Conservation (phyloP, 208 protist genomes). For the Trypanosoma congolense region DNA sequence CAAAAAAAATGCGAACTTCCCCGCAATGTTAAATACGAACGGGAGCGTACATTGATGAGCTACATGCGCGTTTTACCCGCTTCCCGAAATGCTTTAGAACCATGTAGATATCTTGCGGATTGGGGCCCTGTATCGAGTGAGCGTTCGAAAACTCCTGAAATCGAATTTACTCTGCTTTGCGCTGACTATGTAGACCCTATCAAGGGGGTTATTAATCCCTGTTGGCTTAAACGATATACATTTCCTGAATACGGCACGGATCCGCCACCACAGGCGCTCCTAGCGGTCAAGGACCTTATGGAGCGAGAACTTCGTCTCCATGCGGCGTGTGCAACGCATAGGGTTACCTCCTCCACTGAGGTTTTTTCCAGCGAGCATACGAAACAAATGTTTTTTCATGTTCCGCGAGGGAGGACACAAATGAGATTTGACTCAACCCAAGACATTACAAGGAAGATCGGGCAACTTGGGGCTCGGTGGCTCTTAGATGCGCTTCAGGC, state of each 20-base stretch:
- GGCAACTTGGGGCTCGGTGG: constrained; percentile 50
- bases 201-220: constrained; percentile 41
- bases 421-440: constrained; percentile 56
- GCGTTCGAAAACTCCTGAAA: constrained; percentile 1
- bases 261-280: neutral
- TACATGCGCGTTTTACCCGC: constrained; percentile 56
- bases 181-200: constrained; percentile 52
- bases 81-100: constrained; percentile 45
- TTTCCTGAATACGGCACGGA: constrained; percentile 17
- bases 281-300: constrained; percentile 32
- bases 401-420: constrained; percentile 60
- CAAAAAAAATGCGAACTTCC: constrained; percentile 17
- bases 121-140: constrained; percentile 2
- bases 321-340: constrained; percentile 32
- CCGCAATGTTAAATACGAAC: constrained; percentile 51
- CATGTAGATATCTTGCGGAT: constrained; percentile 9
- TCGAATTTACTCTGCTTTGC: constrained; percentile 35
- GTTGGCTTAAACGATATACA: constrained; percentile 67
- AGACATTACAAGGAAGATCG: constrained; percentile 46
- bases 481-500: constrained; percentile 58
- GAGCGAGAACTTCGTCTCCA: constrained; percentile 33
- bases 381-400: constrained; percentile 52
- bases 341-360: constrained; percentile 40
- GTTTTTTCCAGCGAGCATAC: constrained; percentile 50
- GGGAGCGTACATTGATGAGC: constrained; percentile 53